phyloP scores from a whole-genome alignment of 1,284 basidiomycete genomes.

The Cryptococcus sp. region DNA sequence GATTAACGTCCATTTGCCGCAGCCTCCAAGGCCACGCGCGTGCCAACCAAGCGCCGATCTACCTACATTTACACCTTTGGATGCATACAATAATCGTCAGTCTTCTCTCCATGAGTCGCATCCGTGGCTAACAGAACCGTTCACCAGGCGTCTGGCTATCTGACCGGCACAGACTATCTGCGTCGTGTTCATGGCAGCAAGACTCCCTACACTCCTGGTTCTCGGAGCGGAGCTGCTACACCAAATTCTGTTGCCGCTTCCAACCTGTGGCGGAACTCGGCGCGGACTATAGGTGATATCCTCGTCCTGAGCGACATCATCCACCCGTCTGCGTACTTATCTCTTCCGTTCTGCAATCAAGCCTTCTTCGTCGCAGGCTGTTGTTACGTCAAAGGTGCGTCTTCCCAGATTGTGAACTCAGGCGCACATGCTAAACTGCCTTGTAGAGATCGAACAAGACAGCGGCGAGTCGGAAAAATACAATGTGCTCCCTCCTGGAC shows the following conservation, averaged over 20 bases:
- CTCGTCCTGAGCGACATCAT: constrained; percentile 36
- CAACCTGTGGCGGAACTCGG: constrained; percentile 32
- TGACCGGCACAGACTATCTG: constrained; percentile 17
- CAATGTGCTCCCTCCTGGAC: background rate
- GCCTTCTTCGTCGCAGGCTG: constrained; percentile 37
- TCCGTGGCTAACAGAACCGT: background rate
- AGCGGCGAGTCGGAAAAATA: background rate
- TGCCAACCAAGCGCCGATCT: constrained; percentile 24
- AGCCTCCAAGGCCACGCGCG: constrained; percentile 30
- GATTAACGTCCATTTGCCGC: background rate
- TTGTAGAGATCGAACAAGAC: constrained; percentile 16
- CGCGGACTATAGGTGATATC: constrained; percentile 38
- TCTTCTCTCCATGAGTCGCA: background rate
- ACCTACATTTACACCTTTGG: constrained; percentile 37
- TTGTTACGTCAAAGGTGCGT: constrained; percentile 38
- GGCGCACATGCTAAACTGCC: background rate
- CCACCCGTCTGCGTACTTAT: constrained; percentile 29
- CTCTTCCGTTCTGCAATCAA: constrained; percentile 36
- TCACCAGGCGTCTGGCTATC: constrained; percentile 15
- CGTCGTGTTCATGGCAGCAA: constrained; percentile 5
- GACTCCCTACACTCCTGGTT: constrained; percentile 1
- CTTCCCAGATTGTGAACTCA: background rate
- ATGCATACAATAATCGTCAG: constrained; percentile 38
- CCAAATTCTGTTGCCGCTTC: constrained; percentile 18
- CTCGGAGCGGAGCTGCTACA: constrained; percentile 17